These are phyloP conservation scores for Colletotrichum cordylinicola DNA, from an alignment of 2,329 filamentous ascomycete species.

Conservation along the genomic window DNA sequence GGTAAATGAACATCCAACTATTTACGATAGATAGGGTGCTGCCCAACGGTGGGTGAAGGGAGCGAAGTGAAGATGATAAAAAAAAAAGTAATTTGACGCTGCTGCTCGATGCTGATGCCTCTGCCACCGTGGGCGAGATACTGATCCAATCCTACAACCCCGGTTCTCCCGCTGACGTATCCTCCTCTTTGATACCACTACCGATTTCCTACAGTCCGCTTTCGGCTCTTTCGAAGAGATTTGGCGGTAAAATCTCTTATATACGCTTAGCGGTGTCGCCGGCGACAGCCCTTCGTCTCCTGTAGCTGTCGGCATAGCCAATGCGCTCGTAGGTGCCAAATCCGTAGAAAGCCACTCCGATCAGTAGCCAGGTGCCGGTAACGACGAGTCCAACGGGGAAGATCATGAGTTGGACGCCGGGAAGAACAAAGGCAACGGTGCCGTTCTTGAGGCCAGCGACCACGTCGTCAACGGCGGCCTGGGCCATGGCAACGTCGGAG, in stretches of 20 bases:
- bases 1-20: conserved; percentile 14
- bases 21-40: conserved; percentile 5
- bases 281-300: conserved; percentile 52
- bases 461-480: conserved; percentile 54
- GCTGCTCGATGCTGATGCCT: conserved; percentile 21
- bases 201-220: not conserved
- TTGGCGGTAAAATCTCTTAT: not conserved
- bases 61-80: not conserved
- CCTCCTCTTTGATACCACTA: not conserved
- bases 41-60: not conserved
- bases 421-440: conserved; percentile 70
- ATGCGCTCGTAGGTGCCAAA: conserved; percentile 72
- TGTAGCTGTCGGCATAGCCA: conserved; percentile 69
- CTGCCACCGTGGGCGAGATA: not conserved
- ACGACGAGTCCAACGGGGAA: conserved; percentile 75
- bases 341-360: conserved; percentile 64
- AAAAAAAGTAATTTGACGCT: conserved; percentile 9
- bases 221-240: not conserved
- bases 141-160: not conserved
- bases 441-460: conserved; percentile 52
- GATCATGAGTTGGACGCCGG: conserved; percentile 71
- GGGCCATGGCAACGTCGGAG: conserved; percentile 55
- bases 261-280: conserved; percentile 33
- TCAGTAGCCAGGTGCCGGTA: conserved; percentile 64
- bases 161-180: not conserved